Percentiles rank a stretch among this genome's conserved stretches.
Conservation (phyloP, 2,329 filamentous ascomycete genomes). For the Aureobasidium lini region DNA sequence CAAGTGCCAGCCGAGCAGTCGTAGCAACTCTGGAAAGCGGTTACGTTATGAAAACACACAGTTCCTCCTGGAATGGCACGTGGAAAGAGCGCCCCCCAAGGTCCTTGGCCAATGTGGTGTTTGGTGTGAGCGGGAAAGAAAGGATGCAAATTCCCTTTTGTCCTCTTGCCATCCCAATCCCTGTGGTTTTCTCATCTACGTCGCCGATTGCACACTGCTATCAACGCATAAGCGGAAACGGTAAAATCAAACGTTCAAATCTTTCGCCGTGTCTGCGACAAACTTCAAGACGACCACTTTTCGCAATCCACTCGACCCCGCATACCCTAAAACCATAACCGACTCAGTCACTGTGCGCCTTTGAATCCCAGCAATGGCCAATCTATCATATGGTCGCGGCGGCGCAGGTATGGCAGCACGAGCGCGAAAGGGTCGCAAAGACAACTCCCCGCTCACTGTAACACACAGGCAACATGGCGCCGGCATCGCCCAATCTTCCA, state of each 20-base stretch:
- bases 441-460: background rate
- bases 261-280: background rate
- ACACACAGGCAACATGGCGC: conserved; percentile 41
- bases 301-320: background rate
- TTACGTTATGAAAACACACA: conserved; percentile 11
- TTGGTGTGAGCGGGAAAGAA: background rate
- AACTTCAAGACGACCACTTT: background rate
- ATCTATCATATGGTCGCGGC: conserved; percentile 63
- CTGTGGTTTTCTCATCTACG: background rate
- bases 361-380: conserved; percentile 10
- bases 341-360: background rate
- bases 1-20: background rate
- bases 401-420: conserved; percentile 53
- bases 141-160: background rate
- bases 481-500: conserved; percentile 29
- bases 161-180: background rate
- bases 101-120: background rate
- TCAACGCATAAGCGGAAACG: background rate
- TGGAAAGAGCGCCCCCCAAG: background rate
- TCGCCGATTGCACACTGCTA: background rate
- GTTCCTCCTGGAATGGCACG: background rate
- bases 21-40: background rate
- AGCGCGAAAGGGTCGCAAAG: background rate
- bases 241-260: background rate
- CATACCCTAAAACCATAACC: background rate